phyloP scores from a whole-genome alignment of 306 rosid species.

The Glycyrrhiza uralensis region DNA sequence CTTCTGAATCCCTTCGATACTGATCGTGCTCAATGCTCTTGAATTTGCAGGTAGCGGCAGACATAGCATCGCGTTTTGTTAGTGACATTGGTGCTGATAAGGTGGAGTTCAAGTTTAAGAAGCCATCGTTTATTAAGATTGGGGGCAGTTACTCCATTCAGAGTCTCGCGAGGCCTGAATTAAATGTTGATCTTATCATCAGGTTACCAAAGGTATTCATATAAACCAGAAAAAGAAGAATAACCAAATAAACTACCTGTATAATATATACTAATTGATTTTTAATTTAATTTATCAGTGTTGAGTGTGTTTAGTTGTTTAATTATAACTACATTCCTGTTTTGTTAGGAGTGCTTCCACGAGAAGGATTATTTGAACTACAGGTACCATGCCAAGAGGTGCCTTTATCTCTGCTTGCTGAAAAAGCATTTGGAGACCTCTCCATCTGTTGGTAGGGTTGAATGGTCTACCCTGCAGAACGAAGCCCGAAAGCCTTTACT shows the following conservation, averaged over 20 bases:
- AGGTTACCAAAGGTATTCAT: slow-evolving; percentile 72
- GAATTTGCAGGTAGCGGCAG: slow-evolving; percentile 51
- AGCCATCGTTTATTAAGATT: slow-evolving; percentile 46
- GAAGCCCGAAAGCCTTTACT: slow-evolving; percentile 83
- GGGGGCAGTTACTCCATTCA: slow-evolving; percentile 71
- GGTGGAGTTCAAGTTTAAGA: slow-evolving; percentile 76
- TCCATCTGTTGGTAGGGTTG: slow-evolving; percentile 57
- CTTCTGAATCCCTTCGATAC: neutral
- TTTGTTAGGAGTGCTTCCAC: slow-evolving; percentile 74
- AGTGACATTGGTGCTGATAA: slow-evolving; percentile 83
- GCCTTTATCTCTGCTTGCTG: slow-evolving; percentile 75
- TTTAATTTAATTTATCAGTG: neutral
- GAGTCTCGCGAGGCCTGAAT: slow-evolving; percentile 60
- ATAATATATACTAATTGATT: neutral
- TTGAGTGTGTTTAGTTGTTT: neutral
- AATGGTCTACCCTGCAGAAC: slow-evolving; percentile 81
- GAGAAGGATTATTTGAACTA: slow-evolving; percentile 95
- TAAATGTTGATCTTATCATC: slow-evolving; percentile 63
- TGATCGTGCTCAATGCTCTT: neutral
- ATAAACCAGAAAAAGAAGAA: neutral
- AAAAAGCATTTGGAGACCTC: slow-evolving; percentile 63
- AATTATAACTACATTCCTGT: neutral
- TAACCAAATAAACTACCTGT: neutral
- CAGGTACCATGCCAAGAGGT: slow-evolving; percentile 82
- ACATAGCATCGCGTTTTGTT: slow-evolving; percentile 63